Percentiles rank a stretch among this genome's conserved stretches.
These are phyloP conservation scores for Ensete ventricosum DNA, from an alignment of 176 grass and related monocot genomes.

Conservation along the genomic window DNA sequence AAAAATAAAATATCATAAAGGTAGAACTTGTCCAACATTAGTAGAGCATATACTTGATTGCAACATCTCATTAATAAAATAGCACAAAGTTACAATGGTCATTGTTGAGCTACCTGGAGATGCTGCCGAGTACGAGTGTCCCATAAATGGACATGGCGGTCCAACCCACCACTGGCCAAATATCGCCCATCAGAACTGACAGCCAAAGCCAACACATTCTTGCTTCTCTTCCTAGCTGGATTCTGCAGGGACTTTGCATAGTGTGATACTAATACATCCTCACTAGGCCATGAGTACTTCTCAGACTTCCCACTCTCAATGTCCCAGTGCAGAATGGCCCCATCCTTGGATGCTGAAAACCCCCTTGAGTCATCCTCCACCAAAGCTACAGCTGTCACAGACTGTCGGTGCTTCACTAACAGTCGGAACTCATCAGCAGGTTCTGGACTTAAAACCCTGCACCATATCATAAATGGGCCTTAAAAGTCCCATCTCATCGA, in stretches of 20 bases:
- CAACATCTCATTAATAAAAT: no score
- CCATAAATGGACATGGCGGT: conserved; percentile 86
- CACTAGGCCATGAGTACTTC: conserved; percentile 78
- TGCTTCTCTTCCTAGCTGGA: conserved; percentile 56
- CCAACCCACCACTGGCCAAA: conserved; percentile 67
- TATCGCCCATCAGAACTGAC: conserved; percentile 65
- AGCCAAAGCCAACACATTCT: conserved; percentile 53
- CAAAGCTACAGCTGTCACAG: conserved; percentile 64
- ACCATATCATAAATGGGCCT: not conserved
- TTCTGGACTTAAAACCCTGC: conserved; percentile 54
- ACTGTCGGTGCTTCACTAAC: conserved; percentile 58
- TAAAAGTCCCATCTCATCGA: not conserved
- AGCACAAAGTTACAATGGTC: no score
- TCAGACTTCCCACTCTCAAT: conserved; percentile 61
- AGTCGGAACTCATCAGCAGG: conserved; percentile 44
- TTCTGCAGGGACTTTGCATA: conserved; percentile 52
- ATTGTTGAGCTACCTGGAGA: conserved; percentile 41
- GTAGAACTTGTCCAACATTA: no score
- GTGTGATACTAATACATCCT: conserved; percentile 62
- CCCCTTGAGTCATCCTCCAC: conserved; percentile 56
- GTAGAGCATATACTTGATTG: no score
- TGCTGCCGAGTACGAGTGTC: conserved; percentile 63
- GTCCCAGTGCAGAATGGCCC: conserved; percentile 63
- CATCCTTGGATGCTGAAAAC: conserved; percentile 86
- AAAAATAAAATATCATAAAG: no score